Evolutionary conservation across 805 yeast species (phyloP), one percentile per base, ranked within the genome.

Genomic region (Lachancea lanzarotensis): DNA sequence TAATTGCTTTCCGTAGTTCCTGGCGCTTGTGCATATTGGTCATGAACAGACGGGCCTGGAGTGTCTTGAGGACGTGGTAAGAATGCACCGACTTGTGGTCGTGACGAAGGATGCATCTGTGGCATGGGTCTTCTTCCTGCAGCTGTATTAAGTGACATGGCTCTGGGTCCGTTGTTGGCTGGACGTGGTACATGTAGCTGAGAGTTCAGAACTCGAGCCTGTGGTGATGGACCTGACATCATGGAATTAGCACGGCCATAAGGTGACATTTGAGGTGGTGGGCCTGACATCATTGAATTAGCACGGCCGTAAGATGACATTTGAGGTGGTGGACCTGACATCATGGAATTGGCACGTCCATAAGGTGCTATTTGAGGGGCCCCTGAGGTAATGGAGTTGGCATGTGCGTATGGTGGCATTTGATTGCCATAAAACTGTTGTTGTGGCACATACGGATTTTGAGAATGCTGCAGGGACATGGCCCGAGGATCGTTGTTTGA

Each of bases 401-500:
- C 37, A n/a, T 18, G 22, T 8, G 19, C 18, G 19, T 32, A 32
- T 13, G 35, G 35, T 11, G 35, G 7, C 35, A 32, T 32, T 15
- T 32, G 35, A 32, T 15, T 15, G 19, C 17, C 20, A 20, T 32
- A 35, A 22, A 22, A 6, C 10, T 26, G 46, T 18, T n/a, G 42
- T 19, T 18, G 42, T 5, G 36, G 22, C 12, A 6, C 29, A 22
- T 43, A 43, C 8, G 46, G 38, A 22, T 33, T 43, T 26, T 33
- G 25, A 22, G 46, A 50, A 39, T 53, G 45, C 45, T 61, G 69
- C 27, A 72, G 52, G 1, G 78, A 73, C 78, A 72, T 73, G 3
- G 78, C 63, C 32, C 77, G 59, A 12, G 75, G 73, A 32, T 67
- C 73, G 27, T 46, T 52, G 8, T 50, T 45, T 26, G 56, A 49